Evolutionary conservation across 2,329 filamentous ascomycete genomes (phyloP).

Genomic region (Zymoseptoria tritici): DNA sequence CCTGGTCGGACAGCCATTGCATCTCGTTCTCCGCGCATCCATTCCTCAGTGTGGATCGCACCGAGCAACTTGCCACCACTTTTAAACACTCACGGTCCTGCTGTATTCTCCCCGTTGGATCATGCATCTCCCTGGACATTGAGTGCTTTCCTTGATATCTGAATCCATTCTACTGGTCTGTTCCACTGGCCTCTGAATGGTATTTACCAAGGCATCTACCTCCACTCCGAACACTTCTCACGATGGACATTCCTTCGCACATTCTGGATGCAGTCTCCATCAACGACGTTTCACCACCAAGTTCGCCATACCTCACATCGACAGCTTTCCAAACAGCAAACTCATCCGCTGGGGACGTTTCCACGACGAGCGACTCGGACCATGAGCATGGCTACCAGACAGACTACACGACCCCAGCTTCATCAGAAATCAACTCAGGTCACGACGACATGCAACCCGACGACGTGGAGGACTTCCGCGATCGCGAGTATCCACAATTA

Average conservation of each 20-base stretch:
- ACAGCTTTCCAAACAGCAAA: slow-evolving; percentile 8
- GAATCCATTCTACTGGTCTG: background rate
- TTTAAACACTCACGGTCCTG: background rate
- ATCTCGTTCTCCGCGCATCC: background rate
- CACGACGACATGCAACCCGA: slow-evolving; percentile 28
- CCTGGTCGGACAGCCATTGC: background rate
- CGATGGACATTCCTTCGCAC: slow-evolving; percentile 22
- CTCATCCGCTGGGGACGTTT: slow-evolving; percentile 27
- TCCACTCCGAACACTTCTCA: background rate
- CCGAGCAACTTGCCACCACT: background rate
- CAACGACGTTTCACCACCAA: slow-evolving; percentile 8
- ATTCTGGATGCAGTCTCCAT: slow-evolving; percentile 17
- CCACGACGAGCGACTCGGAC: slow-evolving; percentile 28
- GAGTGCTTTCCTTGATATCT: background rate
- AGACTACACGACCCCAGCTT: slow-evolving; percentile 30
- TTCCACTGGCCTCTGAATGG: background rate
- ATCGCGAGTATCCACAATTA: slow-evolving; percentile 37
- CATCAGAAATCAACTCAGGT: slow-evolving; percentile 20
- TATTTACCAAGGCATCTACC: background rate
- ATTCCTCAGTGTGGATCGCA: background rate
- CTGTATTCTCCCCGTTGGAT: background rate
- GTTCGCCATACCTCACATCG: background rate
- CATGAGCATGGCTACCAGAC: slow-evolving; percentile 29
- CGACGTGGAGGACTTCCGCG: slow-evolving; percentile 34
- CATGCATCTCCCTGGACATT: background rate